Conservation (phyloP, 495 filamentous ascomycete species). For the Extremus antarcticus region DNA sequence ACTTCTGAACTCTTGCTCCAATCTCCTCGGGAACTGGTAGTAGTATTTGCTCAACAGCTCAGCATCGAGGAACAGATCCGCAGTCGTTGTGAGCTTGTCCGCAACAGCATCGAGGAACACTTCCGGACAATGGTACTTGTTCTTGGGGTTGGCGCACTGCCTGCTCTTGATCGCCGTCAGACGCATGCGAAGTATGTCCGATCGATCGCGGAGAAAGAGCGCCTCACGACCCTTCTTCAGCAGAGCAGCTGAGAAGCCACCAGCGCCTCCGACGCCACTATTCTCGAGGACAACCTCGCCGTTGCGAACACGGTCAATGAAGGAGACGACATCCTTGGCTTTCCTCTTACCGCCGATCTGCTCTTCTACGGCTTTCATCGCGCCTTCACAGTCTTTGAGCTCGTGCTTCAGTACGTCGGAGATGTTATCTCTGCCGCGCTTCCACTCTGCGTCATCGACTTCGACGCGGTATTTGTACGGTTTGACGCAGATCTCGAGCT, state of each 20-base stretch:
- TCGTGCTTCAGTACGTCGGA: constrained; percentile 70
- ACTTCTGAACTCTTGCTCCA: constrained; percentile 74
- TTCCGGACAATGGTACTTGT: constrained; percentile 96
- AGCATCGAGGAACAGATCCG: constrained; percentile 94
- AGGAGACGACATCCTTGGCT: constrained; percentile 76
- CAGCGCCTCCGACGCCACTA: constrained; percentile 62
- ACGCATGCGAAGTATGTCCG: constrained; percentile 81
- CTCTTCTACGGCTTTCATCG: constrained; percentile 63
- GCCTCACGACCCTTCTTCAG: constrained; percentile 77
- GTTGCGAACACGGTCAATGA: constrained; percentile 78
- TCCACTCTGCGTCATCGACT: constrained; percentile 82
- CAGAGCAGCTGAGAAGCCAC: constrained; percentile 78
- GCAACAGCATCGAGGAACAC: constrained; percentile 95
- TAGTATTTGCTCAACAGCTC: constrained; percentile 96
- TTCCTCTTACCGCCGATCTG: constrained; percentile 69
- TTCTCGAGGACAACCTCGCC: constrained; percentile 68
- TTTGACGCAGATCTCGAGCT: constrained; percentile 99
- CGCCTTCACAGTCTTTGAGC: constrained; percentile 67
- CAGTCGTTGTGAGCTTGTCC: constrained; percentile 86
- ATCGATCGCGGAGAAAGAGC: constrained; percentile 81
- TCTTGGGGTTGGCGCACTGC: constrained; percentile 68
- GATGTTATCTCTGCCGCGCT: constrained; percentile 67
- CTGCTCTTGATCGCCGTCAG: constrained; percentile 73
- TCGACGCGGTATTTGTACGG: constrained; percentile 97
- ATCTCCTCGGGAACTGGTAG: constrained; percentile 81